A percentile compares a stretch with the other conserved stretches of the same genome.
Evolutionary conservation across 2,329 filamentous ascomycete species (phyloP).

Genomic region (Diaporthe ampelina): DNA sequence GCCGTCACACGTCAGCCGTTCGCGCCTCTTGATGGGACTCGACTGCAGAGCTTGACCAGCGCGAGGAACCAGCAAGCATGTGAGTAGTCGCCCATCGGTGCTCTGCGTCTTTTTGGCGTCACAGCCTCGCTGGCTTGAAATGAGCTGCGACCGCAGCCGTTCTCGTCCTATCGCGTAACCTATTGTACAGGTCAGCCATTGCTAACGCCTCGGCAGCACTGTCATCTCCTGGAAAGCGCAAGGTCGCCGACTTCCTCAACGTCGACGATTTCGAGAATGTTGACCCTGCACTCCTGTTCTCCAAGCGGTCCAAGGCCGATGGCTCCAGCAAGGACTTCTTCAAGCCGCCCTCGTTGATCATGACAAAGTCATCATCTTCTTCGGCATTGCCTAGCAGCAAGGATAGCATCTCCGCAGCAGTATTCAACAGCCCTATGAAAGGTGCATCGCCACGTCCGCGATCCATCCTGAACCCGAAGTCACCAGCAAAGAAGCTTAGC

Average conservation of each 20-base stretch:
- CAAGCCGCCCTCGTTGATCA: constrained; percentile 63
- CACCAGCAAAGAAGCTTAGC: constrained; percentile 62
- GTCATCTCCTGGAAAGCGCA: constrained; percentile 66
- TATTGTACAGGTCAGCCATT: neutral
- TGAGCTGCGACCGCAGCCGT: neutral
- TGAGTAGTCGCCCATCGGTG: constrained; percentile 56
- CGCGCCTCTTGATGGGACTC: constrained; percentile 77
- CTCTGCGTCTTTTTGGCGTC: neutral
- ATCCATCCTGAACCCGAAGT: constrained; percentile 65
- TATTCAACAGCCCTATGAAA: constrained; percentile 49
- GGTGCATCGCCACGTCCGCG: constrained; percentile 55
- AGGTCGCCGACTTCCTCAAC: constrained; percentile 66
- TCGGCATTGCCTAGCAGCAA: constrained; percentile 46
- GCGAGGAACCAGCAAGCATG: constrained; percentile 84
- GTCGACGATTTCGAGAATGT: constrained; percentile 72
- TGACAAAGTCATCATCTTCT: constrained; percentile 58
- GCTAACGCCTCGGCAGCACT: constrained; percentile 55
- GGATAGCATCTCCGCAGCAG: constrained; percentile 48
- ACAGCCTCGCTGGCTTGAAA: neutral
- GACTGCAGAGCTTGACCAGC: constrained; percentile 80
- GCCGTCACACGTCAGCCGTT: constrained; percentile 78
- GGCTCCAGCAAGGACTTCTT: constrained; percentile 59
- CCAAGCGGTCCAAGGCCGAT: constrained; percentile 71
- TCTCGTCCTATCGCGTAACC: neutral
- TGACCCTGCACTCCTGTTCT: constrained; percentile 65